These are phyloP conservation scores for Francoa sonchifolia DNA, from an alignment of 441 rosid genomes.

Conservation along the genomic window DNA sequence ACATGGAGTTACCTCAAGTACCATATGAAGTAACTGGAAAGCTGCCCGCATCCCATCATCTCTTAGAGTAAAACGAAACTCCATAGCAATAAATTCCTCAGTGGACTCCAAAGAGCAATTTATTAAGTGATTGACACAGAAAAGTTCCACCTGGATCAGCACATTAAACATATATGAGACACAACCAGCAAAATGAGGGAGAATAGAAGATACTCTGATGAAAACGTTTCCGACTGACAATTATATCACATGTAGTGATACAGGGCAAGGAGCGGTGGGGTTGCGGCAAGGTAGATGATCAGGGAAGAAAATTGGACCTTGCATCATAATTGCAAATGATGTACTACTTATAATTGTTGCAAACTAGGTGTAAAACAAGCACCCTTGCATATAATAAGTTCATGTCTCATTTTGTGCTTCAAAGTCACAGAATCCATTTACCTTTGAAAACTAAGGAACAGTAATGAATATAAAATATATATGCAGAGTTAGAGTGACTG, in stretches of 20 bases:
- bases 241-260: background rate
- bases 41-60: conserved; percentile 99
- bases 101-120: conserved; percentile 99
- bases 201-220: background rate
- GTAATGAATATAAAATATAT: too few species aligned
- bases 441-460: too few species aligned
- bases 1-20: conserved; percentile 68
- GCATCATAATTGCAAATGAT: too few species aligned
- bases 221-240: background rate
- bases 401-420: too few species aligned
- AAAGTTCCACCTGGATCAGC: conserved; percentile 76
- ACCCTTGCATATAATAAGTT: too few species aligned
- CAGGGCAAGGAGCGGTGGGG: too few species aligned
- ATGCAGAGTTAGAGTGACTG: too few species aligned
- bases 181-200: conserved; percentile 1
- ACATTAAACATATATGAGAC: conserved; percentile 12
- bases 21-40: conserved; percentile 98
- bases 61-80: conserved; percentile 90
- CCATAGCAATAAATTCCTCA: conserved; percentile 98
- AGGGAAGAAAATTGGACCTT: too few species aligned
- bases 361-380: too few species aligned
- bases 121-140: conserved; percentile 94
- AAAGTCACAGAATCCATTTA: too few species aligned
- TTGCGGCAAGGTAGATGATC: too few species aligned
- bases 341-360: too few species aligned